A percentile compares a stretch with the other conserved stretches of the same genome.
These are phyloP conservation scores for Pholiota conissans DNA, from an alignment of 768 basidiomycete species.

Conservation along the genomic window DNA sequence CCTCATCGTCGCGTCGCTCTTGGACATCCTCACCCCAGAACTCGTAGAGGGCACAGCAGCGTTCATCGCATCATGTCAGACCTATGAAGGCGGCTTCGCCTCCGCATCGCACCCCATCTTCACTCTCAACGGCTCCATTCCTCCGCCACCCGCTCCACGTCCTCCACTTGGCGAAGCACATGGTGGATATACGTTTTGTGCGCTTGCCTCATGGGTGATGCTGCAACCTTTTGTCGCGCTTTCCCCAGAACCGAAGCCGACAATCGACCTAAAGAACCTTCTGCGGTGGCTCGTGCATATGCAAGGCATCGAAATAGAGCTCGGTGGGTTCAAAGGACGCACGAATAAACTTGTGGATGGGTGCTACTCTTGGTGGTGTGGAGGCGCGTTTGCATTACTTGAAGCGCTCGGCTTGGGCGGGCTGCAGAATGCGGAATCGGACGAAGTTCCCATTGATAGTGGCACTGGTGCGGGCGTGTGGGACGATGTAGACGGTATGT, in stretches of 20 bases:
- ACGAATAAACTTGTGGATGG: conserved; percentile 99
- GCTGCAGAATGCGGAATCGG: conserved; percentile 32
- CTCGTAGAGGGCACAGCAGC: conserved; percentile 72
- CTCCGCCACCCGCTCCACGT: conserved; percentile 42
- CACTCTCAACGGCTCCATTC: conserved; percentile 29
- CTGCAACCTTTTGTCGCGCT: conserved; percentile 54
- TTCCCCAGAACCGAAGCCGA: conserved; percentile 25
- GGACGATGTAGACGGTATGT: conserved; percentile 68
- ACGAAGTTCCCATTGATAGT: conserved; percentile 23
- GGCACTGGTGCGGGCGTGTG: conserved; percentile 39
- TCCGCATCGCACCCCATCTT: conserved; percentile 75
- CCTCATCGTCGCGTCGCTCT: conserved; percentile 76
- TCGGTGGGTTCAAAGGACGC: conserved; percentile 91
- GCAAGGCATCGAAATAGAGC: conserved; percentile 81
- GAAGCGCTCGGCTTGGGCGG: conserved; percentile 55
- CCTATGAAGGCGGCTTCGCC: conserved; percentile 96
- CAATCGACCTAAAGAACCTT: conserved; percentile 59
- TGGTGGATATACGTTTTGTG: conserved; percentile 96
- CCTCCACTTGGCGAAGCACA: conserved; percentile 94
- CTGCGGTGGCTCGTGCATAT: conserved; percentile 82
- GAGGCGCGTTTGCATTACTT: conserved; percentile 79
- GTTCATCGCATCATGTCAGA: conserved; percentile 90
- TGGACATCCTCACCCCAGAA: conserved; percentile 88
- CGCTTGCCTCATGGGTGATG: conserved; percentile 82
- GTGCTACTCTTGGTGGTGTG: conserved; percentile 99